phyloP scores from a whole-genome alignment of 306 rosid species.

The Cucurbita ficifolia region DNA sequence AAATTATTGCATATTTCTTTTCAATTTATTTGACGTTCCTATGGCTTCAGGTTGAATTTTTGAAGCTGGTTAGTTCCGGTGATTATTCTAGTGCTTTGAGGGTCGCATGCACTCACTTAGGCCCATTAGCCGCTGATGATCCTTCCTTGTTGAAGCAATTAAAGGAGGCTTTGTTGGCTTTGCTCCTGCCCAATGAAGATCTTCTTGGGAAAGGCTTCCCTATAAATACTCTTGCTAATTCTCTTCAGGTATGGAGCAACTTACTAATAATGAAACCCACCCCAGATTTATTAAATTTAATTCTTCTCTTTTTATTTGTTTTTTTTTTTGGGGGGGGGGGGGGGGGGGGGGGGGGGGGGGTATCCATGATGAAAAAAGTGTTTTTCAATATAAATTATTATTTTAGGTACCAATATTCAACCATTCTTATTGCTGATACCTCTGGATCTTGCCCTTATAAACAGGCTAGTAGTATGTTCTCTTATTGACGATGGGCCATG shows the following conservation, averaged over 20 bases:
- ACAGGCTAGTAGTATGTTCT: background rate
- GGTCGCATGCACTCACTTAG: slow-evolving; percentile 86
- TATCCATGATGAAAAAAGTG: background rate
- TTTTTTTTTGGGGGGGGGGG: too few species aligned
- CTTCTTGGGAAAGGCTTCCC: slow-evolving; percentile 72
- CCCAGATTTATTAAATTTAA: too few species aligned
- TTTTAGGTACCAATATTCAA: background rate
- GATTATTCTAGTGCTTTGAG: slow-evolving; percentile 67
- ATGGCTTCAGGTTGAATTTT: slow-evolving; percentile 78
- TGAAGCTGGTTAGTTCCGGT: slow-evolving; percentile 75
- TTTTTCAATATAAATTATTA: background rate
- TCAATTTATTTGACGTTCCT: slow-evolving; percentile 8
- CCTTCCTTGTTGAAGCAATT: slow-evolving; percentile 64
- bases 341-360: too few species aligned
- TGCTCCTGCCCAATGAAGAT: slow-evolving; percentile 66
- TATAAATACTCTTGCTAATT: slow-evolving; percentile 72
- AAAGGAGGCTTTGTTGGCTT: slow-evolving; percentile 87
- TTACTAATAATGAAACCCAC: background rate
- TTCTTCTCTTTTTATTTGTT: too few species aligned
- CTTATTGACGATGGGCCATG: background rate
- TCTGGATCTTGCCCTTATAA: background rate
- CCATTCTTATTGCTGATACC: background rate
- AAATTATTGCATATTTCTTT: background rate
- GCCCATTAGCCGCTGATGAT: slow-evolving; percentile 80
- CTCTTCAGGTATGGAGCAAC: slow-evolving; percentile 58